Conservation (phyloP, 1,284 basidiomycete species). For the Ustilago bromivora region DNA sequence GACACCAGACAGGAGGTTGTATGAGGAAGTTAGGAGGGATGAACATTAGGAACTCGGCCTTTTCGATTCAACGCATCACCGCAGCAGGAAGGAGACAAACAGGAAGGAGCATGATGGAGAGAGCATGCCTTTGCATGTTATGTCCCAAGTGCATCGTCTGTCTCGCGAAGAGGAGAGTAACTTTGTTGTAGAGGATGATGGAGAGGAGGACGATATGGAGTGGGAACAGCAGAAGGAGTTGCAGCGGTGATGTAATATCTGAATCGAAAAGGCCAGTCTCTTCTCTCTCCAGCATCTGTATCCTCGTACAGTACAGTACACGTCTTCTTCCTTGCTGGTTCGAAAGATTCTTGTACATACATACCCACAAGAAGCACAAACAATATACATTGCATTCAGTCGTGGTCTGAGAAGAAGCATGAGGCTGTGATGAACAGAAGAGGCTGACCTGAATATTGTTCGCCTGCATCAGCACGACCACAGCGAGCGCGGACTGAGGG, state of each 20-base stretch:
- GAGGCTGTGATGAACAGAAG: too few relatives aligned
- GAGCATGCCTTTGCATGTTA: conserved; percentile 12
- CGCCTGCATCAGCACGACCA: too few relatives aligned
- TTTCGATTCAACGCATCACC: conserved; percentile 20
- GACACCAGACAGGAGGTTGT: conserved; percentile 43
- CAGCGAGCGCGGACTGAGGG: too few relatives aligned
- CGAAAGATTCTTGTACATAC: not conserved
- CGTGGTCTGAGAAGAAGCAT: not conserved
- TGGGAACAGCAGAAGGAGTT: conserved; percentile 18
- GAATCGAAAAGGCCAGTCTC: conserved; percentile 26
- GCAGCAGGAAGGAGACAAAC: not conserved
- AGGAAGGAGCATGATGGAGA: conserved; percentile 5
- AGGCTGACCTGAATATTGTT: too few relatives aligned
- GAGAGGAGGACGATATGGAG: conserved; percentile 35
- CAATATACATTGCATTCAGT: not conserved
- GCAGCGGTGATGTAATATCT: not conserved
- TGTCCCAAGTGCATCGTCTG: not conserved
- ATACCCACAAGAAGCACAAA: not conserved
- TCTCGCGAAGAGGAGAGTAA: not conserved
- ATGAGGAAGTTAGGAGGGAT: conserved; percentile 49
- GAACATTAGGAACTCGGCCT: conserved; percentile 58
- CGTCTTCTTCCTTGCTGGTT: not conserved
- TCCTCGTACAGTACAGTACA: not conserved
- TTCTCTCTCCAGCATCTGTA: not conserved
- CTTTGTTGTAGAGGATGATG: conserved; percentile 19